Percentiles rank a stretch among this genome's conserved stretches.
Evolutionary conservation across 2,329 filamentous ascomycete genomes (phyloP).

Genomic region (Delphinella strobiligena): DNA sequence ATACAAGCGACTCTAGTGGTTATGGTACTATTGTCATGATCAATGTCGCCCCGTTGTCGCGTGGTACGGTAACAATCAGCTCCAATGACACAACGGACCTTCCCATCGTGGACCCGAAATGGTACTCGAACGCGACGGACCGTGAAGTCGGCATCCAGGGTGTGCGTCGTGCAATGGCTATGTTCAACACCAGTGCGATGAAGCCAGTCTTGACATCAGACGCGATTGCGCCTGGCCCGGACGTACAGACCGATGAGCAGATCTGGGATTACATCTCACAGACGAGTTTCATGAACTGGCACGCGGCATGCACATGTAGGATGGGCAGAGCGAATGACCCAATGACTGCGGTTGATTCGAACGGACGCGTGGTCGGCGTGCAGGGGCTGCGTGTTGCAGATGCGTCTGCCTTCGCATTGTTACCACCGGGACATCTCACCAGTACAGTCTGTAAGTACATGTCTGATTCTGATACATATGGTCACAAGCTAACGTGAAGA

Average conservation of each 20-base stretch:
- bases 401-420: constrained; percentile 19
- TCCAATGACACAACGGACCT: not conserved
- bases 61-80: constrained; percentile 18
- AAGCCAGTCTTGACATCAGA: not conserved
- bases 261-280: not conserved
- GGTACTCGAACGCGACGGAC: not conserved
- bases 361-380: constrained; percentile 25
- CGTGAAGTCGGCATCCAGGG: not conserved
- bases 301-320: not conserved
- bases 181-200: not conserved
- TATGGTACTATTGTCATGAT: constrained; percentile 22
- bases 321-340: constrained; percentile 20
- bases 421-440: constrained; percentile 27
- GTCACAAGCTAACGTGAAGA: too few relatives aligned
- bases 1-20: constrained; percentile 19
- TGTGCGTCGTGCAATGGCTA: not conserved
- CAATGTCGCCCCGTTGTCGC: constrained; percentile 22
- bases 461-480: too few relatives aligned
- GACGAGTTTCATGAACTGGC: not conserved
- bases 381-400: constrained; percentile 28
- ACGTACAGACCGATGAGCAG: not conserved
- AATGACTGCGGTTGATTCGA: constrained; percentile 25
- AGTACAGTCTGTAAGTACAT: too few relatives aligned
- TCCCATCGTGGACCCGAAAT: not conserved
- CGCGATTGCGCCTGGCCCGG: not conserved